Percentiles rank a stretch among this genome's conserved stretches.
phyloP scores from a whole-genome alignment of 2,329 filamentous ascomycete species.

The Apiospora sp. region DNA sequence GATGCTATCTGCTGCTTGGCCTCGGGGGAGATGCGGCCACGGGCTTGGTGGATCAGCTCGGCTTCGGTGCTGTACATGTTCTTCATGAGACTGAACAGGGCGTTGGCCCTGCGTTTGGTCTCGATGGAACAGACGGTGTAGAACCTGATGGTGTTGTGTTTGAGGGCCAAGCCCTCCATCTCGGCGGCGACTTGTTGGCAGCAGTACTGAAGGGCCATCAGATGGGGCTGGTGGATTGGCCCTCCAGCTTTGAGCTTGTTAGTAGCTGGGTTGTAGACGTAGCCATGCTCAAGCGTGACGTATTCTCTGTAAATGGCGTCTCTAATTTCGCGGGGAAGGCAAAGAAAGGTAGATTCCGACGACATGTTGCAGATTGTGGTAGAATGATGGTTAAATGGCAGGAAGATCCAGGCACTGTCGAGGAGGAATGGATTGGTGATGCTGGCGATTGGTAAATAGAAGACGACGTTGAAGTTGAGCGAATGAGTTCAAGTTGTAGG shows the following conservation, averaged over 20 bases:
- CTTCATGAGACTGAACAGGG: background rate
- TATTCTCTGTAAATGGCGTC: background rate
- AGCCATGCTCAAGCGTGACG: background rate
- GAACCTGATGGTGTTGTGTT: background rate
- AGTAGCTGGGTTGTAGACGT: background rate
- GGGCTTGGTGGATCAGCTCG: background rate
- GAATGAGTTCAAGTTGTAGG: too few species aligned
- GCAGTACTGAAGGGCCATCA: background rate
- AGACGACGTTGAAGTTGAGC: background rate
- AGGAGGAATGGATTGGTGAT: background rate
- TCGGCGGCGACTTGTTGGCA: background rate
- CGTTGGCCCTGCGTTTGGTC: background rate
- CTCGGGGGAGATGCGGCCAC: background rate
- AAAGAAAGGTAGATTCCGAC: background rate
- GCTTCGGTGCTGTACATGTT: background rate
- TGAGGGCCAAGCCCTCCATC: background rate
- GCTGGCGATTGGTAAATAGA: background rate
- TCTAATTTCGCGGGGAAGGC: background rate
- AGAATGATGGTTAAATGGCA: background rate
- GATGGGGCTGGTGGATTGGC: background rate
- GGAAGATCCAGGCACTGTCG: too few species aligned
- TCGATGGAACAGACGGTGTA: background rate
- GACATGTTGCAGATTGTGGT: background rate
- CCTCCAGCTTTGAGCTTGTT: conserved; percentile 4
- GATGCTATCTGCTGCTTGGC: background rate